A percentile compares a stretch with the other conserved stretches of the same genome.
These are phyloP conservation scores for Teunomyces gatunensis DNA, from an alignment of 805 yeast genomes.

Conservation along the genomic window DNA sequence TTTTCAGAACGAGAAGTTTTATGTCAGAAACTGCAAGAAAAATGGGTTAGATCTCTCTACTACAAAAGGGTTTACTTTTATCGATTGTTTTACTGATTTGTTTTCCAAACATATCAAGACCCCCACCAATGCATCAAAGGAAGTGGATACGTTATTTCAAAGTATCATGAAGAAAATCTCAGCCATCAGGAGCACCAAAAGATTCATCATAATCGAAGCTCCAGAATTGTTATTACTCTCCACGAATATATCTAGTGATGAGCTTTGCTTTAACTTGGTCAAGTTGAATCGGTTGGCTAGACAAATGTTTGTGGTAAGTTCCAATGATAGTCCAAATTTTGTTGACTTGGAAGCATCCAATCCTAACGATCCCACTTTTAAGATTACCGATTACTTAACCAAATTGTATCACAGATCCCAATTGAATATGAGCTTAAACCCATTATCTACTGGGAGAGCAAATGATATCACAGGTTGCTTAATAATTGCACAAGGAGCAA, in stretches of 20 bases:
- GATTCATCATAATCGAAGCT: conserved; percentile 42
- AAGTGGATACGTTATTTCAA: conserved; percentile 17
- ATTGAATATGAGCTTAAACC: conserved; percentile 55
- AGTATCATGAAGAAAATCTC: conserved; percentile 11
- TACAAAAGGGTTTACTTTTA: conserved; percentile 27
- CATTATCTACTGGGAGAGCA: conserved; percentile 78
- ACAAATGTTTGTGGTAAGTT: conserved; percentile 33
- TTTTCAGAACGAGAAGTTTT: conserved; percentile 30
- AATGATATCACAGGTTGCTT: conserved; percentile 77
- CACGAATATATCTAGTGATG: conserved; percentile 35
- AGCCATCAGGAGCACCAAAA: conserved; percentile 8
- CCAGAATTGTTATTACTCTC: conserved; percentile 47
- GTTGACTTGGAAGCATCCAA: conserved; percentile 24
- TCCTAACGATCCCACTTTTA: conserved; percentile 33
- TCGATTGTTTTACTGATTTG: conserved; percentile 49
- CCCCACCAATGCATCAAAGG: conserved; percentile 16
- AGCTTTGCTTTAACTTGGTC: conserved; percentile 31
- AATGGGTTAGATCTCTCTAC: conserved; percentile 36
- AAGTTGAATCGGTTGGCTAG: conserved; percentile 31
- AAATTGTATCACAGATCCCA: conserved; percentile 51
- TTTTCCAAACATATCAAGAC: conserved; percentile 31
- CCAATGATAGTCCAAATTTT: conserved; percentile 37
- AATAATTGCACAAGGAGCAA: conserved; percentile 56
- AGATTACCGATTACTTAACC: conserved; percentile 46
- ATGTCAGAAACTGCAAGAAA: conserved; percentile 34